Percentiles rank a stretch among this genome's conserved stretches.
phyloP scores from a whole-genome alignment of 257 asterid species.

The Avicennia marina region DNA sequence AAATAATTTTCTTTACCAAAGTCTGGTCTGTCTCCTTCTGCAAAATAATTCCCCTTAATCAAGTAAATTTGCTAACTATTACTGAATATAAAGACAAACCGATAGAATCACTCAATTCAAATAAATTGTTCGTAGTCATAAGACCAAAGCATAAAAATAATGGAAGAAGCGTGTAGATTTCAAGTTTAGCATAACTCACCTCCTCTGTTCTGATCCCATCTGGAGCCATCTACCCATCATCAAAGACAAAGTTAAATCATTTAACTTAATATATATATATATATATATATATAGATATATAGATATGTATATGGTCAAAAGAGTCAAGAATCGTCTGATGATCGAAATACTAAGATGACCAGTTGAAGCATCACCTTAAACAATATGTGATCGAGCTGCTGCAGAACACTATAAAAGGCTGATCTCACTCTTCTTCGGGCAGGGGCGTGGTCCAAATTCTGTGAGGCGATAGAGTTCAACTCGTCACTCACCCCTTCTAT shows the following conservation, averaged over 20 bases:
- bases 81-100: too few relatives aligned
- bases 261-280: not conserved
- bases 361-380: slow-evolving; percentile 51
- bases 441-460: slow-evolving; percentile 82
- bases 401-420: slow-evolving; percentile 63
- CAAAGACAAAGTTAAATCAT: not conserved
- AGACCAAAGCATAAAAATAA: not conserved
- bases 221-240: slow-evolving; percentile 68
- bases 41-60: not conserved
- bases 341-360: not conserved
- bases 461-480: slow-evolving; percentile 77
- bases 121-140: not conserved
- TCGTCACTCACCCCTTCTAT: slow-evolving; percentile 80
- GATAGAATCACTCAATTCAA: not conserved
- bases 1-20: not conserved
- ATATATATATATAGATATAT: not conserved
- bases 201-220: slow-evolving; percentile 88
- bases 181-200: slow-evolving; percentile 36
- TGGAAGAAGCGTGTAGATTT: not conserved
- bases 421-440: slow-evolving; percentile 91
- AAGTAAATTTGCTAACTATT: too few relatives aligned
- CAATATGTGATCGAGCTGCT: slow-evolving; percentile 79
- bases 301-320: not conserved
- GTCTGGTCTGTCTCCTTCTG: too few relatives aligned
- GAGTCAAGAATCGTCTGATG: too few relatives aligned